Evolutionary conservation across 164 flowering plant genomes (phyloP).

Genomic region (Vitis riparia): DNA sequence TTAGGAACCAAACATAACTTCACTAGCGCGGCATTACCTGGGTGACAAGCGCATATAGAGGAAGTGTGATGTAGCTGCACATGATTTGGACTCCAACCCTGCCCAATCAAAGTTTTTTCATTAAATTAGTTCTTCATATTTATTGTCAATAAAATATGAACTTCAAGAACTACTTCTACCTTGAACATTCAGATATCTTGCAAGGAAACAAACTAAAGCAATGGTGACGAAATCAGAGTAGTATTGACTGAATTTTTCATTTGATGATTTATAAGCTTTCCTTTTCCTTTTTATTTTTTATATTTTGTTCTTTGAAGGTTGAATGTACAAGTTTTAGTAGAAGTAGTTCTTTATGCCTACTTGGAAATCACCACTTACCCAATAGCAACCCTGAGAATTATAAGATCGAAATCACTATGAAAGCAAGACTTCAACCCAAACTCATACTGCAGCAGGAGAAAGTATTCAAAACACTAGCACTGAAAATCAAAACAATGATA

Average conservation of each 20-base stretch:
- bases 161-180: too few relatives aligned
- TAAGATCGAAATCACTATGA: slow-evolving; percentile 31
- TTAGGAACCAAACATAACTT: not conserved
- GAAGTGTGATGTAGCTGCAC: slow-evolving; percentile 96
- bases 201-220: too few relatives aligned
- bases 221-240: too few relatives aligned
- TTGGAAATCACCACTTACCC: slow-evolving; percentile 60
- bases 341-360: not conserved
- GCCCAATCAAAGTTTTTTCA: slow-evolving; percentile 17
- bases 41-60: slow-evolving; percentile 91
- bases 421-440: slow-evolving; percentile 50
- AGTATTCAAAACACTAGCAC: not conserved
- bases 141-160: too few relatives aligned
- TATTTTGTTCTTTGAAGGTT: too few relatives aligned
- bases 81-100: slow-evolving; percentile 69
- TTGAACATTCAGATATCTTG: too few relatives aligned
- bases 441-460: slow-evolving; percentile 39
- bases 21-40: slow-evolving; percentile 49
- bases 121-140: too few relatives aligned
- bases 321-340: too few relatives aligned
- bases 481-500: not conserved
- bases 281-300: too few relatives aligned
- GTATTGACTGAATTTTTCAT: too few relatives aligned
- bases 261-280: too few relatives aligned
- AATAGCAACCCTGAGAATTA: slow-evolving; percentile 48